phyloP scores from a whole-genome alignment of 306 rosid genomes.

The Cicer chorassanicum region DNA sequence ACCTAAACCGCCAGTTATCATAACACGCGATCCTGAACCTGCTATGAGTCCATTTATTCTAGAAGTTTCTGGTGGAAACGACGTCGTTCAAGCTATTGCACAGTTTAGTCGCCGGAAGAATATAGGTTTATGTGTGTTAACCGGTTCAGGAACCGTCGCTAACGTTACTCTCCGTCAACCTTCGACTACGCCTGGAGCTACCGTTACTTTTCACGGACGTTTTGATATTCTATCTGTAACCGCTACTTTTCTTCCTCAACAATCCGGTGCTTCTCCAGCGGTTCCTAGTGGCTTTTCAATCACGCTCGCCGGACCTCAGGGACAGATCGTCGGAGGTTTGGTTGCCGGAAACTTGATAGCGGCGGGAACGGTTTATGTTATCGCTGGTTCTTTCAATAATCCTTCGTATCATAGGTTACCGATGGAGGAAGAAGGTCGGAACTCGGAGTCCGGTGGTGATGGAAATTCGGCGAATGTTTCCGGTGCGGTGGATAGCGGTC shows the following conservation, averaged over 20 bases:
- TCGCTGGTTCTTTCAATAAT: slow-evolving; percentile 76
- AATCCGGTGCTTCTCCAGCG: slow-evolving; percentile 32
- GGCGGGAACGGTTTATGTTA: slow-evolving; percentile 74
- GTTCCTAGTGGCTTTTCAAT: slow-evolving; percentile 70
- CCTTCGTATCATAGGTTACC: slow-evolving; percentile 81
- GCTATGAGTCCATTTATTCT: slow-evolving; percentile 88
- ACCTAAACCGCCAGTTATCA: slow-evolving; percentile 74
- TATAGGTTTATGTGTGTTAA: slow-evolving; percentile 68
- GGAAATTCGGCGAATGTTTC: slow-evolving; percentile 57
- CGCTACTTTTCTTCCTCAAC: slow-evolving; percentile 71
- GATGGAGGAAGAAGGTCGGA: slow-evolving; percentile 58
- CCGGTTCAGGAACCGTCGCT: slow-evolving; percentile 79
- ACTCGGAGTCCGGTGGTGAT: slow-evolving; percentile 51
- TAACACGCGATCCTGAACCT: slow-evolving; percentile 75
- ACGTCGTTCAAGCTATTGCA: slow-evolving; percentile 74
- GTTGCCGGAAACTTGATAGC: slow-evolving; percentile 69
- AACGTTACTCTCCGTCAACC: slow-evolving; percentile 91
- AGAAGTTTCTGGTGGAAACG: slow-evolving; percentile 81
- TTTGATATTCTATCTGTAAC: slow-evolving; percentile 79
- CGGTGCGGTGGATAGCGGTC: slow-evolving; percentile 64
- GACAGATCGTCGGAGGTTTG: slow-evolving; percentile 91
- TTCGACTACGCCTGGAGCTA: slow-evolving; percentile 68
- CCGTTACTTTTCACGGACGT: slow-evolving; percentile 90
- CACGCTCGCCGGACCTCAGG: slow-evolving; percentile 90
- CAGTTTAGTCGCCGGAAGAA: slow-evolving; percentile 73